Conservation (phyloP, 768 basidiomycete species). For the Lentinula sp. region DNA sequence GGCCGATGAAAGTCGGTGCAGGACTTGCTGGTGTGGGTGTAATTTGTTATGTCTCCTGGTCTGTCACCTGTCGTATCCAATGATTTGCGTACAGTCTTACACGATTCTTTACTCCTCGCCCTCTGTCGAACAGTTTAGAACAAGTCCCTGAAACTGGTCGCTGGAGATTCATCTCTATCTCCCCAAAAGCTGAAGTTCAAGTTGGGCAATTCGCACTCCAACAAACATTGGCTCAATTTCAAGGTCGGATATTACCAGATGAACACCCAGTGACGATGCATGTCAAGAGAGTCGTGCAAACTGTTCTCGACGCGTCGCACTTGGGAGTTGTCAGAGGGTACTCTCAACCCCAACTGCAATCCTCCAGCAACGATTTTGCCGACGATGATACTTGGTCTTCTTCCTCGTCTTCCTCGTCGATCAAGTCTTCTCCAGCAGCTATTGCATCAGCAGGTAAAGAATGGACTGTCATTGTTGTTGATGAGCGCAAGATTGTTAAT, state of each 20-base stretch:
- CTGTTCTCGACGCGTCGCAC: conserved; percentile 65
- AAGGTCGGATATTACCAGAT: conserved; percentile 51
- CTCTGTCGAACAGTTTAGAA: conserved; percentile 53
- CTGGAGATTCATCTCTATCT: conserved; percentile 83
- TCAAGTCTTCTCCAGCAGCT: conserved; percentile 15
- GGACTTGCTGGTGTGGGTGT: conserved; percentile 1
- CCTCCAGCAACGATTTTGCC: conserved; percentile 9
- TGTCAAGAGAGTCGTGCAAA: conserved; percentile 63
- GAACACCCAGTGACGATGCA: conserved; percentile 60
- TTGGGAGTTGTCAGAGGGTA: conserved; percentile 53
- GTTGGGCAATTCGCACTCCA: conserved; percentile 26
- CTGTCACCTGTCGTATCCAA: background rate
- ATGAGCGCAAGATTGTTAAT: conserved; percentile 66
- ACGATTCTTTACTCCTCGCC: background rate
- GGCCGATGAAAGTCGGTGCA: conserved; percentile 4
- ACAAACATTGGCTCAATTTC: conserved; percentile 47
- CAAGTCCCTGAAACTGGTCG: conserved; percentile 82
- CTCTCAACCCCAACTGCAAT: background rate
- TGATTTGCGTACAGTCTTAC: background rate
- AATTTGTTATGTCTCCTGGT: conserved; percentile 6
- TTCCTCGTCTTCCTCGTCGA: conserved; percentile 5
- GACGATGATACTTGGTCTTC: conserved; percentile 9
- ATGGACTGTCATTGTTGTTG: conserved; percentile 76
- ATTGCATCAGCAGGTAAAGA: conserved; percentile 28
- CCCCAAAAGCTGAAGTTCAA: conserved; percentile 47